Conservation (phyloP, 306 rosid species). For the Trifolium fragiferum region DNA sequence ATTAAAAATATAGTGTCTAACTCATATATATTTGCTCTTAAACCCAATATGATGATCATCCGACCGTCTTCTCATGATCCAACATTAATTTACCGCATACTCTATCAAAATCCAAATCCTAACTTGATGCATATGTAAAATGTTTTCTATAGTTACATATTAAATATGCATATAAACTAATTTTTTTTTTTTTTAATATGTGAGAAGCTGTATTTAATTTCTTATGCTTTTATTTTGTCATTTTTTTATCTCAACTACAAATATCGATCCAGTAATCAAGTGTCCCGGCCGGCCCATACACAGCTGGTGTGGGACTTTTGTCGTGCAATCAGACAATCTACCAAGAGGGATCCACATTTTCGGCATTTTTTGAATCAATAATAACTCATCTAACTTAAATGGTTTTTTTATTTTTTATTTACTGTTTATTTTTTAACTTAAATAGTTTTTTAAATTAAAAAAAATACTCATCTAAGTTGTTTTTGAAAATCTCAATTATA, state of each 20-base stretch:
- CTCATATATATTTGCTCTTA: no score
- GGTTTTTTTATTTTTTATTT: no score
- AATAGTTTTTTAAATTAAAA: neutral
- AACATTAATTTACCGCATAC: no score
- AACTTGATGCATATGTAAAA: no score
- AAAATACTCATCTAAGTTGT: neutral
- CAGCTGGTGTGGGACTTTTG: neutral
- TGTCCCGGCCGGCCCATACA: slow-evolving; percentile 8
- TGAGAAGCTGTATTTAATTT: neutral
- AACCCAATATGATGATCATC: no score
- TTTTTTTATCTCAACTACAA: neutral
- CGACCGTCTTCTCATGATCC: no score
- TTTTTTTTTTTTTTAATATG: slow-evolving; percentile 17
- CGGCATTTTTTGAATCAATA: neutral
- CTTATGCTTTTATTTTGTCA: neutral
- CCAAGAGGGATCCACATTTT: slow-evolving; percentile 6
- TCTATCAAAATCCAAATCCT: no score
- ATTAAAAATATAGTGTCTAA: no score
- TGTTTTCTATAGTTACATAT: no score
- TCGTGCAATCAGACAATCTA: neutral
- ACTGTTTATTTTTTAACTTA: no score
- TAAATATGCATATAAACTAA: no score
- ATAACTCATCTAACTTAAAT: neutral
- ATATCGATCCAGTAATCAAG: neutral
- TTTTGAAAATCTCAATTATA: neutral